Evolutionary conservation across 257 asterid genomes (phyloP).

Genomic region (Solanum clarkiae): DNA sequence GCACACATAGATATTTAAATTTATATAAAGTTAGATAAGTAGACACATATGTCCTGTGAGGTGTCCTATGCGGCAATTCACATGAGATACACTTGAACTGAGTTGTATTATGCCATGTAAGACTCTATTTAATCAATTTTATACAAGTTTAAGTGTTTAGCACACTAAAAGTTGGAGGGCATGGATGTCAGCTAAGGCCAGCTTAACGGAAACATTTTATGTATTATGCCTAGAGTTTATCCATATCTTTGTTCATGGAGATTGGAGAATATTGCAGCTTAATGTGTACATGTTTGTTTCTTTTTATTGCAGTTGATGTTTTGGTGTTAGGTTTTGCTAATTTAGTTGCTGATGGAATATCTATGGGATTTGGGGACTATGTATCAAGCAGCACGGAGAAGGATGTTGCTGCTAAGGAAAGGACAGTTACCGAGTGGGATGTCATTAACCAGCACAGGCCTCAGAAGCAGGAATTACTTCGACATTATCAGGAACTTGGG

Average conservation of each 20-base stretch:
- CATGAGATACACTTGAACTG: too few species aligned
- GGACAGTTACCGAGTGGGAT: constrained; percentile 47
- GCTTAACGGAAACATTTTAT: too few species aligned
- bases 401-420: constrained; percentile 50
- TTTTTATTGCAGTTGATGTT: constrained; percentile 38
- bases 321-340: constrained; percentile 63
- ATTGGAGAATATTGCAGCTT: neutral
- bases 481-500: constrained; percentile 39
- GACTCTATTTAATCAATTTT: too few species aligned
- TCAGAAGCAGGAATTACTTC: constrained; percentile 30
- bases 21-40: too few species aligned
- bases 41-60: too few species aligned
- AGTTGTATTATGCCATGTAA: too few species aligned
- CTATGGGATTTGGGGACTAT: constrained; percentile 72
- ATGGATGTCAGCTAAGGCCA: too few species aligned
- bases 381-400: constrained; percentile 50
- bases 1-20: too few species aligned
- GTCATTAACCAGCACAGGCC: constrained; percentile 20
- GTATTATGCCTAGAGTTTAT: neutral
- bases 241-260: neutral
- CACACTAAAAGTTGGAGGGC: too few species aligned
- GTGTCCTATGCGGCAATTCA: too few species aligned
- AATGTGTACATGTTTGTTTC: neutral
- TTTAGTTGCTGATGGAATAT: constrained; percentile 74
- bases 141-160: too few species aligned